phyloP scores from a whole-genome alignment of 2,329 filamentous ascomycete genomes.

The Hymenoscyphus occultus region DNA sequence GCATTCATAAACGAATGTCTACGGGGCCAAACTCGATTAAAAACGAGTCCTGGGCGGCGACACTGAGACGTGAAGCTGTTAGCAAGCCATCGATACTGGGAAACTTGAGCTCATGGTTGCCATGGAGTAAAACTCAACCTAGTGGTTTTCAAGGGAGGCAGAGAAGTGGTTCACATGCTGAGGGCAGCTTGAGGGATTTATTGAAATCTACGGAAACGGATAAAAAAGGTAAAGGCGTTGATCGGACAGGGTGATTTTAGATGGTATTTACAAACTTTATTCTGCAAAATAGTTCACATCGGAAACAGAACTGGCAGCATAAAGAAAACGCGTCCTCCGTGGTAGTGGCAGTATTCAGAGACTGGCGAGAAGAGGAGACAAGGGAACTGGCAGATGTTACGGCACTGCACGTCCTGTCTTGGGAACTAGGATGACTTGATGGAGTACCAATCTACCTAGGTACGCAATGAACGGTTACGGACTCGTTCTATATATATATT shows the following conservation, averaged over 20 bases:
- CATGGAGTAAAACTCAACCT: conserved; percentile 25
- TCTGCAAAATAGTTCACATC: not conserved
- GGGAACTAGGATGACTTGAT: not conserved
- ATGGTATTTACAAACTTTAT: conserved; percentile 13
- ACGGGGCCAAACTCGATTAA: conserved; percentile 27
- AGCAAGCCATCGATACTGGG: conserved; percentile 27
- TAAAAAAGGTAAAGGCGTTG: conserved; percentile 34
- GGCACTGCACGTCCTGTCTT: not conserved
- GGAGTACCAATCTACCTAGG: not conserved
- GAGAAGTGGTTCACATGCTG: conserved; percentile 47
- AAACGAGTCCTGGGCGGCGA: conserved; percentile 32
- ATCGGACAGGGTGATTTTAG: conserved; percentile 24
- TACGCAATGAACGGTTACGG: not conserved
- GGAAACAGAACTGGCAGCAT: not conserved
- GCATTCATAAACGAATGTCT: conserved; percentile 23
- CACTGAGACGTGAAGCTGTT: conserved; percentile 22
- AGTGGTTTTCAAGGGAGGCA: conserved; percentile 24
- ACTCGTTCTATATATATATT: not conserved
- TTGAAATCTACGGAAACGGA: conserved; percentile 41
- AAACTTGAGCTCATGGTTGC: conserved; percentile 35
- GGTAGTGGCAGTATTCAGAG: too few relatives aligned
- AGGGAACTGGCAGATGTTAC: not conserved
- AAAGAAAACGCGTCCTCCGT: not conserved
- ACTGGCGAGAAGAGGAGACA: too few relatives aligned
- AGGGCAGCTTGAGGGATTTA: conserved; percentile 54